Conservation (phyloP, 768 basidiomycete genomes). For the Gymnopilus junonius region DNA sequence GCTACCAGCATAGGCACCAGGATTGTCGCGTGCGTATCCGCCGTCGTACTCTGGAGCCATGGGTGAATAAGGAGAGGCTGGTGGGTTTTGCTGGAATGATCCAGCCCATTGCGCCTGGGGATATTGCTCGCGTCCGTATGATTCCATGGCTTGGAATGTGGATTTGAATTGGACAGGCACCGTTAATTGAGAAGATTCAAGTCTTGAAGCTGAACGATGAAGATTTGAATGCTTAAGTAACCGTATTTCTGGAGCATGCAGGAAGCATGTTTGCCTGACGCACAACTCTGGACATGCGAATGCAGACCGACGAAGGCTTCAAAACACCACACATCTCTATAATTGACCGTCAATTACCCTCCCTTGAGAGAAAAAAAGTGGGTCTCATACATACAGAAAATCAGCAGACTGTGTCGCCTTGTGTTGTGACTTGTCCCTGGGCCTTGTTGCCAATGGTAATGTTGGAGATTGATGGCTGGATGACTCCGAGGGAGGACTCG, state of each 20-base stretch:
- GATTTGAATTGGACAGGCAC: not conserved
- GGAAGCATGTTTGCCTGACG: not conserved
- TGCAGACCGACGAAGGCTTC: too few species aligned
- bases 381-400: too few species aligned
- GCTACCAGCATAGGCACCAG: not conserved
- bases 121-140: not conserved
- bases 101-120: not conserved
- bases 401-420: too few species aligned
- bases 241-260: not conserved
- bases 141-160: not conserved
- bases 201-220: too few species aligned
- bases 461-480: too few species aligned
- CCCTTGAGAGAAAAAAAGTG: too few species aligned
- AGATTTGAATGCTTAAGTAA: not conserved
- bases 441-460: too few species aligned
- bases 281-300: not conserved
- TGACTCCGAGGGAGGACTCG: too few species aligned
- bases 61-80: not conserved
- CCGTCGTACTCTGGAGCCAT: not conserved
- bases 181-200: not conserved
- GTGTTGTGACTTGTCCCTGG: too few species aligned
- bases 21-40: not conserved
- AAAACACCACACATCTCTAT: too few species aligned
- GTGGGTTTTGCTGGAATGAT: not conserved
- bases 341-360: too few species aligned